phyloP scores from a whole-genome alignment of 495 filamentous ascomycete genomes.

The Clohesyomyces aquaticus region DNA sequence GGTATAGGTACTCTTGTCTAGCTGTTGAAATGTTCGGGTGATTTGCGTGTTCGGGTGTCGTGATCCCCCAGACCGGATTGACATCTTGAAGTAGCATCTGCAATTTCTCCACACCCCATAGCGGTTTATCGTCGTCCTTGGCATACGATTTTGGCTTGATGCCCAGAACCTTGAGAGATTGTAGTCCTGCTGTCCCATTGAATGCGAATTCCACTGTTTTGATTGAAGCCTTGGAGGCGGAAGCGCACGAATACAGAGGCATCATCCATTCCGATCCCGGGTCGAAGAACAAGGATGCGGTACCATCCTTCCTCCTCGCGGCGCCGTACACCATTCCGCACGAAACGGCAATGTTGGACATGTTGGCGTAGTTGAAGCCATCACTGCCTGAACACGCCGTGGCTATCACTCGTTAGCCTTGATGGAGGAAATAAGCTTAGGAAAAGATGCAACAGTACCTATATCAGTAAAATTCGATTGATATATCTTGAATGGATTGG shows the following conservation, averaged over 20 bases:
- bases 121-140: conserved; percentile 18
- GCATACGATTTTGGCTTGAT: conserved; percentile 43
- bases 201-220: conserved; percentile 49
- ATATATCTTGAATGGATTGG: conserved; percentile 17
- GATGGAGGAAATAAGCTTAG: not conserved
- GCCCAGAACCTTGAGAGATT: conserved; percentile 34
- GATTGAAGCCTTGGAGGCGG: conserved; percentile 48
- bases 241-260: conserved; percentile 52
- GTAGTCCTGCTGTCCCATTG: conserved; percentile 45
- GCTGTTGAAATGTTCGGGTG: conserved; percentile 43
- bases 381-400: conserved; percentile 41
- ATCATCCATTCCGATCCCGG: conserved; percentile 46
- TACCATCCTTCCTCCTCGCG: conserved; percentile 42
- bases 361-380: conserved; percentile 46
- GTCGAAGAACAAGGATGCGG: conserved; percentile 42
- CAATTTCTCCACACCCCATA: conserved; percentile 49
- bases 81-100: conserved; percentile 36
- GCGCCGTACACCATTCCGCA: conserved; percentile 51
- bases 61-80: conserved; percentile 48
- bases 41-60: conserved; percentile 39
- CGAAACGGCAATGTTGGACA: conserved; percentile 47
- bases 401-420: conserved; percentile 23
- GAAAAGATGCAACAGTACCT: conserved; percentile 28
- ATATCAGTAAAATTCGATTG: conserved; percentile 22
- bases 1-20: conserved; percentile 41